Conservation (phyloP, 2,329 filamentous ascomycete genomes). For the Pseudogymnoascus sp. region DNA sequence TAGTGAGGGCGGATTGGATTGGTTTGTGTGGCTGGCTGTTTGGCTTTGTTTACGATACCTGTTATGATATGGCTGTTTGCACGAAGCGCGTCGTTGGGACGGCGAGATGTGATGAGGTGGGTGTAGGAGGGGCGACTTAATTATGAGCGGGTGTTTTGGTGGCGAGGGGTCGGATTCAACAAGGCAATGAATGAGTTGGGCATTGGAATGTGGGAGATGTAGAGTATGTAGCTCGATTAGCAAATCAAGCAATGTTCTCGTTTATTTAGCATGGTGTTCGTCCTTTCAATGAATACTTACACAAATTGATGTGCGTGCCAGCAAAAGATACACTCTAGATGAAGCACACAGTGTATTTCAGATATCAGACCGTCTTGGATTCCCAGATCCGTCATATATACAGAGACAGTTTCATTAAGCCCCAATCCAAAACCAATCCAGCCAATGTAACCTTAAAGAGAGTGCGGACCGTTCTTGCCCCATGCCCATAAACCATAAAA, state of each 20-base stretch:
- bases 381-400: neutral
- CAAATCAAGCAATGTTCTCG: neutral
- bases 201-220: neutral
- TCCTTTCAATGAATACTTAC: neutral
- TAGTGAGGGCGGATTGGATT: neutral
- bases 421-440: neutral
- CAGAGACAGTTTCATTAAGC: neutral
- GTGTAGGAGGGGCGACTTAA: neutral
- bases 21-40: constrained; percentile 2
- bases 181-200: neutral
- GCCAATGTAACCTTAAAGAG: neutral
- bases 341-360: neutral
- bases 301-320: neutral
- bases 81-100: neutral
- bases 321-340: neutral
- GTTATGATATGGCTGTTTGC: constrained; percentile 4
- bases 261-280: neutral
- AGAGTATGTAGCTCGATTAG: constrained; percentile 2
- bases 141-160: neutral
- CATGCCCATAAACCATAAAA: neutral
- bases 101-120: neutral
- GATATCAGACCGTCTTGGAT: neutral
- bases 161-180: neutral
- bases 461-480: neutral
- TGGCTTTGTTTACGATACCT: constrained; percentile 8